Base-by-base conservation (phyloP, 1,284 basidiomycete genomes). In the Phlebopus sp. region DNA sequence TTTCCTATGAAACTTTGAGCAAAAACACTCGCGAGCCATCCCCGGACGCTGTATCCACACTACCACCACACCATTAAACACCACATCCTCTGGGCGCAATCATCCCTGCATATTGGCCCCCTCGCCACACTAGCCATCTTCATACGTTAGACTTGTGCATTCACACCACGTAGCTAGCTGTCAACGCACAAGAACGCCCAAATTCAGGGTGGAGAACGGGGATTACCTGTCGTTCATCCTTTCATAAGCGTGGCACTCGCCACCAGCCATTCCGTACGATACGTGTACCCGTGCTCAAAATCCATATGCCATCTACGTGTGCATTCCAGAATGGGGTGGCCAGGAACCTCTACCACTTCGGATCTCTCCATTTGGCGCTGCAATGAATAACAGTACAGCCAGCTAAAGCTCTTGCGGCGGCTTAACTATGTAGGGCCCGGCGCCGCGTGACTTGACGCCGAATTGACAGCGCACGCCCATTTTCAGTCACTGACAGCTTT, bases 171-270 rank as follows among this genome's bases (percentile, higher is more conserved):
- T 55, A 60, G 40, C 58, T 25, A 47, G 14, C 49, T 46, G 46
- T 49, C 56, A 59, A 37, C 44, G 44, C 25, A 40, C 44, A 42
- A 42, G 14, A 51, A 18, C n/a, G 29, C 31, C 52, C 35, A 63
- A 59, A 54, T 62, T 64, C 63, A 66, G 60, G 60, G 63, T 55
- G n/a, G 14, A 4, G 4, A 44, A 45, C 61, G 62, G 61, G 62
- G 60, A 63, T 67, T 66, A 67, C 62, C 48, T 53, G 39, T 55
- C 54, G 23, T 49, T 49, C 52, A 48, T 47, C 37, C 52, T 46
- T 45, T 50, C 49, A 54, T 52, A 25, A 49, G 37, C 50, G 50
- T 60, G 59, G 47, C 44, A 51, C 15, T 25, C 25, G 21, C 23
- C 29, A 30, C 49, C 29, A 37, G 38, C 38, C 43, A 55, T 39